Evolutionary conservation across 805 yeast genomes (phyloP).

Genomic region (Maudiozyma bulderi): DNA sequence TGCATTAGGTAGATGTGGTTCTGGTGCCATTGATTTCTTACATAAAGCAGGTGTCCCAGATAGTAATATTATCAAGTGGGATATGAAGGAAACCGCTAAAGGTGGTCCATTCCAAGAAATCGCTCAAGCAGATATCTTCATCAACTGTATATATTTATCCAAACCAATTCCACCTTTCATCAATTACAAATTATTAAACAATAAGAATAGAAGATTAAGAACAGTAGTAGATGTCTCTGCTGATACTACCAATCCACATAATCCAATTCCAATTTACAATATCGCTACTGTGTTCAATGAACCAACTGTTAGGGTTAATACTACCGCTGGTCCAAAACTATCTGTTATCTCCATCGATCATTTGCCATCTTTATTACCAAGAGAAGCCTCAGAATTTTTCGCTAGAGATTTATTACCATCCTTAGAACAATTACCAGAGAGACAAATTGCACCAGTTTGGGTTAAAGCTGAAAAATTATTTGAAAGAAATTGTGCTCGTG

Average conservation of each 20-base stretch:
- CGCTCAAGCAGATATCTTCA: constrained; percentile 74
- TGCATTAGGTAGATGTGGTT: constrained; percentile 97
- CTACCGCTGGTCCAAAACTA: constrained; percentile 72
- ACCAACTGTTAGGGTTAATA: constrained; percentile 81
- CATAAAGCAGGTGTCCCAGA: constrained; percentile 82
- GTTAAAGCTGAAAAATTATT: constrained; percentile 74
- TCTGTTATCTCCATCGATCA: constrained; percentile 95
- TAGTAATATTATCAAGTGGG: constrained; percentile 82
- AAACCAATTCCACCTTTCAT: constrained; percentile 90
- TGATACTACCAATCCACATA: constrained; percentile 96
- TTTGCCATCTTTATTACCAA: constrained; percentile 87
- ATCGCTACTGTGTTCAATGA: constrained; percentile 83
- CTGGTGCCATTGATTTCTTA: constrained; percentile 86
- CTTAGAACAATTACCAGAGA: constrained; percentile 70
- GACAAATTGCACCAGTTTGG: constrained; percentile 87
- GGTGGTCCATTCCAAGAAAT: constrained; percentile 98
- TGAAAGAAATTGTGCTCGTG: constrained; percentile 74
- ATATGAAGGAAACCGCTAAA: constrained; percentile 87
- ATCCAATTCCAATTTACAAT: constrained; percentile 90
- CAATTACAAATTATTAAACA: constrained; percentile 57
- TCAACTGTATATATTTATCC: constrained; percentile 93
- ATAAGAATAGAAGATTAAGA: constrained; percentile 62
- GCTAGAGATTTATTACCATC: constrained; percentile 84
- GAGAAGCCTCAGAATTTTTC: constrained; percentile 93
- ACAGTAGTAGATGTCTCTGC: constrained; percentile 97